Evolutionary conservation across 2,329 filamentous ascomycete species (phyloP).

Genomic region (Neofusicoccum umdonicola): DNA sequence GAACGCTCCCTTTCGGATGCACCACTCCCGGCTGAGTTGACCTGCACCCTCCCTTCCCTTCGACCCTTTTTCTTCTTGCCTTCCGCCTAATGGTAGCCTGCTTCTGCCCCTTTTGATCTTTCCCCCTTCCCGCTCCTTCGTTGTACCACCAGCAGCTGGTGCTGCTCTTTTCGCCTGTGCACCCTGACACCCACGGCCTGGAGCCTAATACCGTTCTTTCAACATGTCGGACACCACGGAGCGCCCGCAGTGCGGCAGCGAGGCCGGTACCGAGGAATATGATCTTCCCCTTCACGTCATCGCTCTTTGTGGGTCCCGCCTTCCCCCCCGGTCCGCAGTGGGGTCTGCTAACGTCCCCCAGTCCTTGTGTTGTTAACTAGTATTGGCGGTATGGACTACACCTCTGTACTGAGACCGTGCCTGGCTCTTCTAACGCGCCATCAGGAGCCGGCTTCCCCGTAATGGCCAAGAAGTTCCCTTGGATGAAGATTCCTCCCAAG

Average conservation of each 20-base stretch:
- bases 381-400: conserved; percentile 26
- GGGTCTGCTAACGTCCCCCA: conserved; percentile 23
- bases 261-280: conserved; percentile 29
- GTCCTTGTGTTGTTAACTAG: conserved; percentile 40
- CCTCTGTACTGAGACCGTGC: not conserved
- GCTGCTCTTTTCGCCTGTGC: not conserved
- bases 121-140: not conserved
- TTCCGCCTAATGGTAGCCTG: conserved; percentile 8
- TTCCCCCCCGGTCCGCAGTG: not conserved
- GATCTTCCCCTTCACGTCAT: conserved; percentile 39
- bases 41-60: not conserved
- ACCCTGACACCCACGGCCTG: not conserved
- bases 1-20: conserved; percentile 3
- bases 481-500: conserved; percentile 57
- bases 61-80: not conserved
- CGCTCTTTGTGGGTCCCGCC: conserved; percentile 35
- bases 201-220: conserved; percentile 26
- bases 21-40: conserved; percentile 12
- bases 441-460: conserved; percentile 35
- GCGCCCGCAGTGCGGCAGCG: conserved; percentile 35
- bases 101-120: conserved; percentile 7
- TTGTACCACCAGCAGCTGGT: conserved; percentile 10
- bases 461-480: conserved; percentile 51
- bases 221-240: conserved; percentile 28
- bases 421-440: not conserved